Percentiles rank a stretch among this genome's conserved stretches.
phyloP scores from a whole-genome alignment of 2,329 filamentous ascomycete genomes.

The Cladosporium austrohemisphaericum region DNA sequence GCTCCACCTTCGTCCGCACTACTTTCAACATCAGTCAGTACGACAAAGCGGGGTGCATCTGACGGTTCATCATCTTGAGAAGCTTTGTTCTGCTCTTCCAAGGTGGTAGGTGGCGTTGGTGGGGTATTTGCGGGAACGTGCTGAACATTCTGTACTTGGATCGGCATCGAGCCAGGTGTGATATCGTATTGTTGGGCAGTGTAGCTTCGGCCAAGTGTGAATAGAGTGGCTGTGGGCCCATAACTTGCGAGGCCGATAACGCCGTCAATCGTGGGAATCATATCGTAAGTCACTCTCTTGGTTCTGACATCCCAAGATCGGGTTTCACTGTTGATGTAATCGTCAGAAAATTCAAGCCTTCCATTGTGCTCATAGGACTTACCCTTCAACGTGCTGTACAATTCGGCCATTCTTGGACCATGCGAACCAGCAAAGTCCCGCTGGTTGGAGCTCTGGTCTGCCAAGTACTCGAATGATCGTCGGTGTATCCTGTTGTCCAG shows the following conservation, averaged over 20 bases:
- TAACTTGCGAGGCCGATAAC: conserved; percentile 81
- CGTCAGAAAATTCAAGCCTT: not conserved
- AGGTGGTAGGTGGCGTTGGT: conserved; percentile 76
- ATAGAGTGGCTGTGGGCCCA: conserved; percentile 84
- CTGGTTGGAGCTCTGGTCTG: conserved; percentile 66
- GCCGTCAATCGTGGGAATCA: conserved; percentile 77
- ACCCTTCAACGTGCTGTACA: conserved; percentile 88
- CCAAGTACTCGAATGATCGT: conserved; percentile 87
- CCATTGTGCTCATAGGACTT: conserved; percentile 41
- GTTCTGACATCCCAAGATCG: conserved; percentile 95
- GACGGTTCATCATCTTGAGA: conserved; percentile 30
- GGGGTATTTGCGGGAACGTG: conserved; percentile 75
- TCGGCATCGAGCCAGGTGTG: conserved; percentile 63
- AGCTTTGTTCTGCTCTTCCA: conserved; percentile 60
- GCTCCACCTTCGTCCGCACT: conserved; percentile 63
- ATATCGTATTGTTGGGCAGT: conserved; percentile 95
- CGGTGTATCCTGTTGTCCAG: conserved; percentile 64
- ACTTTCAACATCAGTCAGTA: conserved; percentile 57
- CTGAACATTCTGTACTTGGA: conserved; percentile 82
- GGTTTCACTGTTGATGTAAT: conserved; percentile 59
- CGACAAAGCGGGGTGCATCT: conserved; percentile 33
- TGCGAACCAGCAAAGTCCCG: conserved; percentile 88
- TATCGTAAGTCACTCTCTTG: conserved; percentile 90
- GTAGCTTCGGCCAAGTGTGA: conserved; percentile 82
- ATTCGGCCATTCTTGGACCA: conserved; percentile 99